phyloP scores from a whole-genome alignment of 225 moss, liverwort and hornwort species.

The Pleurozium schreberi region DNA sequence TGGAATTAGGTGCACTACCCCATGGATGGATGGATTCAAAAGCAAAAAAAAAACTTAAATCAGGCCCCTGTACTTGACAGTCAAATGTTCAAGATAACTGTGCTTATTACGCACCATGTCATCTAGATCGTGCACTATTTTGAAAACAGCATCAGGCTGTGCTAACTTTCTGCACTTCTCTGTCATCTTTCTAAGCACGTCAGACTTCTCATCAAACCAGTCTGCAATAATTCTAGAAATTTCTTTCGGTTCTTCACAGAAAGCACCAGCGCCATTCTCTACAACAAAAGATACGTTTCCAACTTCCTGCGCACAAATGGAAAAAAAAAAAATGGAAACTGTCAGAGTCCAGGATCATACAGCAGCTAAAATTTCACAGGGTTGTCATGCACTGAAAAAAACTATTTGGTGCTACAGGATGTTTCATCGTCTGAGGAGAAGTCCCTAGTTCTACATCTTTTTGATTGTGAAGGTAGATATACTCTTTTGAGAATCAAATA shows the following conservation, averaged over 20 bases:
- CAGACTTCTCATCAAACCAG: slow-evolving; percentile 75
- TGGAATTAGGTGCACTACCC: background rate
- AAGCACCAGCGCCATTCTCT: slow-evolving; percentile 75
- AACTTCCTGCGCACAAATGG: slow-evolving; percentile 88
- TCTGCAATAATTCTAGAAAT: slow-evolving; percentile 65
- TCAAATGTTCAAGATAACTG: slow-evolving; percentile 28
- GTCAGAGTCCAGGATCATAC: background rate
- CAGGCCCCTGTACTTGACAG: slow-evolving; percentile 32
- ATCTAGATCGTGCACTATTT: slow-evolving; percentile 91
- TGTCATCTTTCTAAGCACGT: slow-evolving; percentile 59
- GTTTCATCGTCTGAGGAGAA: background rate
- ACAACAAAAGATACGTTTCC: slow-evolving; percentile 95
- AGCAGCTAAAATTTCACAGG: background rate
- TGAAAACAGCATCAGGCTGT: slow-evolving; percentile 88
- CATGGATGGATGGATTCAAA: background rate
- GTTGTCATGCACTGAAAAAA: background rate
- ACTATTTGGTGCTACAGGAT: background rate
- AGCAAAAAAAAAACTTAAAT: background rate
- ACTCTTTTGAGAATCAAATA: background rate
- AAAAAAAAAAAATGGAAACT: background rate
- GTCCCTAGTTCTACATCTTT: background rate
- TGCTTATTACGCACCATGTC: slow-evolving; percentile 59
- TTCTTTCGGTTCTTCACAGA: slow-evolving; percentile 66
- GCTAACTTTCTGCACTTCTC: slow-evolving; percentile 66
- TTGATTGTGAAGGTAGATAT: background rate